Percentiles rank a stretch among this genome's conserved stretches.
Conservation (phyloP, 495 filamentous ascomycete species). For the Lentithecium fluviatile region DNA sequence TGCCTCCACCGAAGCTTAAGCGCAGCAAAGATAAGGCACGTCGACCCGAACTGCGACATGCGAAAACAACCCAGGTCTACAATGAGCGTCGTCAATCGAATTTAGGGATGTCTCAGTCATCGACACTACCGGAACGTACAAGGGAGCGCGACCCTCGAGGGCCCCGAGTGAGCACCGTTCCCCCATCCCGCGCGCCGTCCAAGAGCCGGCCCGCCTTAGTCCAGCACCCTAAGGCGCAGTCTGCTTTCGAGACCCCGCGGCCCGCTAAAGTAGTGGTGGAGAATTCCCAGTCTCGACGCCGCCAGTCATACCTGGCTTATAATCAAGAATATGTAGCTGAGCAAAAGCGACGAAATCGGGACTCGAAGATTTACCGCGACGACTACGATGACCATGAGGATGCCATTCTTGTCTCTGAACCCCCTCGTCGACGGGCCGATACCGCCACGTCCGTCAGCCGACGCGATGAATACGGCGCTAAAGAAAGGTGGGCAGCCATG, state of each 20-base stretch:
- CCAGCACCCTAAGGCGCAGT: slow-evolving; percentile 20
- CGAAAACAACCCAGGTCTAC: slow-evolving; percentile 19
- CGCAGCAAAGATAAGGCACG: not conserved
- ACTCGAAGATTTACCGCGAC: slow-evolving; percentile 14
- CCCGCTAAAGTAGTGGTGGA: slow-evolving; percentile 20
- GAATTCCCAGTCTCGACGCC: slow-evolving; percentile 7
- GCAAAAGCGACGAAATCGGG: slow-evolving; percentile 2
- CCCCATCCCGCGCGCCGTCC: slow-evolving; percentile 14
- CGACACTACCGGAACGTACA: slow-evolving; percentile 15
- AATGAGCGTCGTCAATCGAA: not conserved
- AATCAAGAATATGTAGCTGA: slow-evolving; percentile 1
- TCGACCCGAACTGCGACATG: slow-evolving; percentile 24
- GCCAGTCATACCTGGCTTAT: slow-evolving; percentile 16
- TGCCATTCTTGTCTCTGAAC: not conserved
- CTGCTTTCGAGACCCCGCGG: slow-evolving; percentile 17
- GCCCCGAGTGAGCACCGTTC: slow-evolving; percentile 8
- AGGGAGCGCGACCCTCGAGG: slow-evolving; percentile 20
- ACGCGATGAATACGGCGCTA: slow-evolving; percentile 19
- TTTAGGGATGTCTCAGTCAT: slow-evolving; percentile 25
- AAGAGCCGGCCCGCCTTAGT: slow-evolving; percentile 10
- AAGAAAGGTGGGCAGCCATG: not conserved
- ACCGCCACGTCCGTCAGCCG: slow-evolving; percentile 7
- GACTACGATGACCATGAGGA: slow-evolving; percentile 3
- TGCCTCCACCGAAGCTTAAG: slow-evolving; percentile 25
- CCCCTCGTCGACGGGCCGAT: slow-evolving; percentile 16